These are phyloP conservation scores for Solanum paucissectum DNA, from an alignment of 257 asterid genomes.

Conservation along the genomic window DNA sequence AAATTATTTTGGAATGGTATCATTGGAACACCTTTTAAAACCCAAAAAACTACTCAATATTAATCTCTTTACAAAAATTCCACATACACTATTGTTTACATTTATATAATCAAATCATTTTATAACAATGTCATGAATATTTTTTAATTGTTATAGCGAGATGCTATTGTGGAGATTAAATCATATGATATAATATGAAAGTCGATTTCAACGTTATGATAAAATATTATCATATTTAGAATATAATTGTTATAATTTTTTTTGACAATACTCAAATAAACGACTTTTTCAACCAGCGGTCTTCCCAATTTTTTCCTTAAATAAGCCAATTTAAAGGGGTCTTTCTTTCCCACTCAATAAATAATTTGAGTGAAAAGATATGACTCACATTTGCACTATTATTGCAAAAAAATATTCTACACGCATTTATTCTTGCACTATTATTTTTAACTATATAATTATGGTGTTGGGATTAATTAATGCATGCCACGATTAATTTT, in stretches of 20 bases:
- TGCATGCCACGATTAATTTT: background rate
- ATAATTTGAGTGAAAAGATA: background rate
- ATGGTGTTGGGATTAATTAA: background rate
- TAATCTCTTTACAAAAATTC: background rate
- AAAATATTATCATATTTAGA: background rate
- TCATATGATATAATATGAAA: background rate
- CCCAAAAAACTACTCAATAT: background rate
- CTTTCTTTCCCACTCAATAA: background rate
- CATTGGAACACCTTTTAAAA: background rate
- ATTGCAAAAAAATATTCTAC: background rate
- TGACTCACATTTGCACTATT: background rate
- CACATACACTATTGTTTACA: background rate
- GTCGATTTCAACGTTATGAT: background rate
- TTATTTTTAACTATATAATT: background rate
- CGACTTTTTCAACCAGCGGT: background rate
- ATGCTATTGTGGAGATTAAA: background rate
- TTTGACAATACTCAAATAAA: background rate
- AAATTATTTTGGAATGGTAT: background rate
- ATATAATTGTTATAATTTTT: background rate
- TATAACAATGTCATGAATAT: background rate
- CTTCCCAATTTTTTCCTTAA: background rate
- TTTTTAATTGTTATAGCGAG: background rate
- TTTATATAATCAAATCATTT: background rate
- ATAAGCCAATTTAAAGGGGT: background rate
- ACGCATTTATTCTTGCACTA: background rate